Percentiles rank a stretch among this genome's conserved stretches.
Evolutionary conservation across 176 grass and related monocot species (phyloP).

Genomic region (Eleusine coracana): DNA sequence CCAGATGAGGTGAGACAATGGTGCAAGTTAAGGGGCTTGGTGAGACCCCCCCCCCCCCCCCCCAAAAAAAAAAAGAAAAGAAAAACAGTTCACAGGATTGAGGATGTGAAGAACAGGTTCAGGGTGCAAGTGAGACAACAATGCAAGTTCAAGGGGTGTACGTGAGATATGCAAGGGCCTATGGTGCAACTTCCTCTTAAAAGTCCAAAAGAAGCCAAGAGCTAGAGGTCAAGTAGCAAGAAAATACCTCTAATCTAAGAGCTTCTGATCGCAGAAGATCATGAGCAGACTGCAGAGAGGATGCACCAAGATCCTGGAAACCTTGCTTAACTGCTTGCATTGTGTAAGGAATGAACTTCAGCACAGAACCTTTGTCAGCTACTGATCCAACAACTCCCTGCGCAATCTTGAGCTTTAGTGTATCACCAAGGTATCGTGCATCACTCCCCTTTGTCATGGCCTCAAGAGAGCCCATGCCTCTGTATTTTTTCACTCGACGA

Average conservation of each 20-base stretch:
- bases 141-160: background rate
- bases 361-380: constrained; percentile 86
- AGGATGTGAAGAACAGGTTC: no score
- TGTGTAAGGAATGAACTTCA: constrained; percentile 95
- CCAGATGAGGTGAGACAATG: no score
- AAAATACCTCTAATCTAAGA: constrained; percentile 83
- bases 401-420: constrained; percentile 89
- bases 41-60: no score
- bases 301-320: constrained; percentile 94
- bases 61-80: background rate
- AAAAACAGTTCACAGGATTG: background rate
- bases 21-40: no score
- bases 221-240: background rate
- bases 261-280: constrained; percentile 67
- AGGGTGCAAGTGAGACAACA: background rate
- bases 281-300: constrained; percentile 77
- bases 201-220: background rate
- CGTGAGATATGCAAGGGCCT: background rate
- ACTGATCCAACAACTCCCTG: constrained; percentile 96
- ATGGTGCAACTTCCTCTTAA: constrained; percentile 10
- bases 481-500: constrained; percentile 78
- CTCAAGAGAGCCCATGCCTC: constrained; percentile 96
- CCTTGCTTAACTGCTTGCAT: constrained; percentile 98
- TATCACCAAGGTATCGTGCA: constrained; percentile 86
- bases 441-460: constrained; percentile 97